Percentiles rank a stretch among this genome's conserved stretches.
phyloP scores from a whole-genome alignment of 768 basidiomycete species.

The Jaapia argillacea region DNA sequence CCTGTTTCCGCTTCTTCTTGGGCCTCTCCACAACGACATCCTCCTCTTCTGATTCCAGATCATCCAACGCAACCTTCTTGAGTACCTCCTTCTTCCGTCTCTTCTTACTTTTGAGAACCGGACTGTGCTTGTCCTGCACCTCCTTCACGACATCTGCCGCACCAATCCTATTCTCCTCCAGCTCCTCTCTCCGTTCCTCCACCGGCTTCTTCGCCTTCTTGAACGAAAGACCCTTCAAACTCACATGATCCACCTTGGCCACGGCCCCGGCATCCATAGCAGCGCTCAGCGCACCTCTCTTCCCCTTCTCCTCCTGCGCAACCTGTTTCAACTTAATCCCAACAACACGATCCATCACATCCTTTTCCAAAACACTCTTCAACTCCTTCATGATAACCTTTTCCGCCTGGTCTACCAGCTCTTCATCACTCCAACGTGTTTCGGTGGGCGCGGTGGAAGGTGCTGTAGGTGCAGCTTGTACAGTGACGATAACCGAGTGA shows the following conservation, averaged over 20 bases:
- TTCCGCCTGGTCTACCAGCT: constrained; percentile 45
- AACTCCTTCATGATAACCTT: constrained; percentile 50
- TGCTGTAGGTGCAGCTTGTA: constrained; percentile 29
- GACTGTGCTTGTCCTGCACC: constrained; percentile 21
- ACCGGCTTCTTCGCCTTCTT: constrained; percentile 29
- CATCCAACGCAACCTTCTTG: constrained; percentile 24
- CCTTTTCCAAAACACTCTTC: constrained; percentile 44
- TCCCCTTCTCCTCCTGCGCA: constrained; percentile 41
- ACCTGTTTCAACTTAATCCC: constrained; percentile 40
- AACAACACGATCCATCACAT: constrained; percentile 54
- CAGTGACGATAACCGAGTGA: constrained; percentile 46
- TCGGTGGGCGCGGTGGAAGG: constrained; percentile 24
- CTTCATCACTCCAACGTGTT: constrained; percentile 40
- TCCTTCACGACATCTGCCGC: constrained; percentile 23
- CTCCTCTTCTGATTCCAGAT: constrained; percentile 10
- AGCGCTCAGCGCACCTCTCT: constrained; percentile 16
- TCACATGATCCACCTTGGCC: constrained; percentile 36
- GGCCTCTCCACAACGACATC: constrained; percentile 11
- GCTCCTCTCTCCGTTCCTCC: constrained; percentile 14
- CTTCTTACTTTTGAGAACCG: constrained; percentile 53
- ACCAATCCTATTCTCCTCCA: constrained; percentile 8
- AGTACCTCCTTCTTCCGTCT: constrained; percentile 41
- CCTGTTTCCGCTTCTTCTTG: constrained; percentile 19
- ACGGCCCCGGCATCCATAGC: constrained; percentile 36
- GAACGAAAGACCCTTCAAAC: constrained; percentile 35